Conservation (phyloP, 2,329 filamentous ascomycete species). For the Claviceps cyperi region DNA sequence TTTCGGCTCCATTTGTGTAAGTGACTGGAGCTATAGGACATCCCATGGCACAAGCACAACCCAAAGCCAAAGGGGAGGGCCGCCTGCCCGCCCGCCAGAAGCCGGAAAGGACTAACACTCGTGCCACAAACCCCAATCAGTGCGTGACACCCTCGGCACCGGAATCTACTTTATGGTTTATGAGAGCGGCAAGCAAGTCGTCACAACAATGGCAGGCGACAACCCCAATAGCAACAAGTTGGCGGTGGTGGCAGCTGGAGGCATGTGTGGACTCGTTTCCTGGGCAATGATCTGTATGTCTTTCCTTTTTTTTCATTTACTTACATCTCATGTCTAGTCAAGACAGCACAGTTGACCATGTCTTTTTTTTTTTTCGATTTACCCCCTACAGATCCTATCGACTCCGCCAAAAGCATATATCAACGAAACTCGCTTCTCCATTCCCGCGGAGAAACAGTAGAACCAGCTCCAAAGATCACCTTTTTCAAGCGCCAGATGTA, state of each 20-base stretch:
- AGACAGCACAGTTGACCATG: not conserved
- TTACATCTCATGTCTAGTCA: not conserved
- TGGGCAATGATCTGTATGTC: constrained; percentile 62
- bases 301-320: not conserved
- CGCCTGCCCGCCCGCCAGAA: not conserved
- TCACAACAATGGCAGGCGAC: constrained; percentile 59
- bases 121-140: constrained; percentile 23
- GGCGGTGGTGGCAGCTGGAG: constrained; percentile 64
- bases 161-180: constrained; percentile 83
- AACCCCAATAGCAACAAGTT: constrained; percentile 63
- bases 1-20: constrained; percentile 64
- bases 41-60: too few relatives aligned
- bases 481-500: constrained; percentile 72
- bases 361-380: not conserved
- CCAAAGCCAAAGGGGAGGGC: not conserved
- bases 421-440: constrained; percentile 67
- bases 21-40: constrained; percentile 16
- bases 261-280: constrained; percentile 68
- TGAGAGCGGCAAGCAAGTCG: constrained; percentile 70
- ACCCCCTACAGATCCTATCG: constrained; percentile 43
- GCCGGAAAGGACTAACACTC: not conserved
- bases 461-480: constrained; percentile 56
- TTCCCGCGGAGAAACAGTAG: constrained; percentile 47
- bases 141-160: constrained; percentile 71
- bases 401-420: constrained; percentile 75